phyloP scores from a whole-genome alignment of 177 flowering plant genomes.

The Telopea speciosissima region DNA sequence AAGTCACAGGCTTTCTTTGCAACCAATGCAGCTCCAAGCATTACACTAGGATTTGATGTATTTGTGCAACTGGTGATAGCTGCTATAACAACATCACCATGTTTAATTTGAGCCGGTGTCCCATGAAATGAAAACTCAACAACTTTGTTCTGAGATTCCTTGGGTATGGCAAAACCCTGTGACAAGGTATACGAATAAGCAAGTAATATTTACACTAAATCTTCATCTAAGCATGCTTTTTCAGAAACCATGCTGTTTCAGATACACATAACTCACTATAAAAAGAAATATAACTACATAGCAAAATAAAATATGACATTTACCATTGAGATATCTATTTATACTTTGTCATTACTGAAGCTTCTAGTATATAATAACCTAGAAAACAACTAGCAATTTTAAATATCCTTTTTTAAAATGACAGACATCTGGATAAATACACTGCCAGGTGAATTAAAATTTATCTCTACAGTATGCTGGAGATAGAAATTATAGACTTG shows the following conservation, averaged over 20 bases:
- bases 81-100: conserved; percentile 95
- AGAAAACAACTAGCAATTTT: too few species aligned
- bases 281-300: too few species aligned
- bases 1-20: conserved; percentile 91
- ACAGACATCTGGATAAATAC: too few species aligned
- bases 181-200: conserved; percentile 3
- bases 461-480: background rate
- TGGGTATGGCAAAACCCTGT: conserved; percentile 92
- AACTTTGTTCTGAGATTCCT: conserved; percentile 75
- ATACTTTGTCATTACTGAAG: too few species aligned
- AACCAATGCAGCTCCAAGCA: conserved; percentile 95
- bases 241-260: background rate
- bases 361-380: too few species aligned
- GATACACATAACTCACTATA: too few species aligned
- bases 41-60: conserved; percentile 96
- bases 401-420: too few species aligned
- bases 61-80: conserved; percentile 98
- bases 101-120: conserved; percentile 73
- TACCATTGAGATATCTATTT: too few species aligned
- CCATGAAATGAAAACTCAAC: conserved; percentile 81
- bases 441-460: too few species aligned
- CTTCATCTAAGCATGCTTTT: background rate
- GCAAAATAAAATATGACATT: too few species aligned
- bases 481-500: background rate
- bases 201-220: background rate